These are phyloP conservation scores for Globisporangium lucens DNA, from an alignment of 352 stramenopile species.

Conservation along the genomic window DNA sequence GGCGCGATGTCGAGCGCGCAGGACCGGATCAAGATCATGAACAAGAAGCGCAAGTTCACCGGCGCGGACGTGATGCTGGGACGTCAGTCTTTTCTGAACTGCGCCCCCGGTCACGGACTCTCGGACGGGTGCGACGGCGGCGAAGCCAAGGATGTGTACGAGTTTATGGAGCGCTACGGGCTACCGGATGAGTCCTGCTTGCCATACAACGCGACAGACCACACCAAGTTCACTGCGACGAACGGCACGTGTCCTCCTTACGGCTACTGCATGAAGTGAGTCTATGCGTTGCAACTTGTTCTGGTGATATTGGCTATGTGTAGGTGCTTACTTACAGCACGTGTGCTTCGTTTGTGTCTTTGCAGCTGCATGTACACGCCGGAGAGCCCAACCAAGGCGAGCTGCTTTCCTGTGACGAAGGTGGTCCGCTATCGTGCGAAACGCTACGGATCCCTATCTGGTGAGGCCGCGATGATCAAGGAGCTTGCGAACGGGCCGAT, in stretches of 20 bases:
- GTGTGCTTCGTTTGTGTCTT: not conserved
- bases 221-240: conserved; percentile 61
- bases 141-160: conserved; percentile 72
- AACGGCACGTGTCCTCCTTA: conserved; percentile 73
- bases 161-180: conserved; percentile 75
- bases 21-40: conserved; percentile 83
- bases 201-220: conserved; percentile 81
- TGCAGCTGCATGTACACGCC: conserved; percentile 79
- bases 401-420: conserved; percentile 74
- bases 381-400: conserved; percentile 31
- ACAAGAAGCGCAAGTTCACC: conserved; percentile 53
- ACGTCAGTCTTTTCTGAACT: conserved; percentile 82
- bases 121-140: conserved; percentile 66
- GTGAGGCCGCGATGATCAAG: conserved; percentile 85
- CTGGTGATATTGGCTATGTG: not conserved
- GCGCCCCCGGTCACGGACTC: conserved; percentile 63
- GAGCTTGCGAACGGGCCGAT: conserved; percentile 86
- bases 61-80: conserved; percentile 77
- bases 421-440: conserved; percentile 83
- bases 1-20: conserved; percentile 69
- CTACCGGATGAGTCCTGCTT: conserved; percentile 78
- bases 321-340: not conserved
- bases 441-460: conserved; percentile 54
- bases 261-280: conserved; percentile 85
- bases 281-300: conserved; percentile 5